Evolutionary conservation across 2,329 filamentous ascomycete species (phyloP), one percentile per base, ranked within the genome.

Genomic region (Stromatinia cepivora): DNA sequence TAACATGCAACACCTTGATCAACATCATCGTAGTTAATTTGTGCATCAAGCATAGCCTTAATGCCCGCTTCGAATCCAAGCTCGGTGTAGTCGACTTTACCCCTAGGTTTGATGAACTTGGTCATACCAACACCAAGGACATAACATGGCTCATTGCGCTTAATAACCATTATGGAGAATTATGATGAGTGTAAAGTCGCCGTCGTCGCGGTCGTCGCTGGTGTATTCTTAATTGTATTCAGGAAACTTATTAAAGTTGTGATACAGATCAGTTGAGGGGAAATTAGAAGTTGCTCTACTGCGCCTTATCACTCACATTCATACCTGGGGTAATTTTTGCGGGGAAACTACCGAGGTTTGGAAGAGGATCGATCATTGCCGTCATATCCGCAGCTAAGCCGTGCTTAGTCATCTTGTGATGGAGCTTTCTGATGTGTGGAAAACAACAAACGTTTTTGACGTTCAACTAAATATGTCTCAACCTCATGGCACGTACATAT

Each of bases 61-160:
- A 90, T 85, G 75, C 93, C 93, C 15, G 93, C 93, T 81, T 97
- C 94, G 80, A 94, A 97, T 69, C 94, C 94, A 34, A 97, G 88
- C 79, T 97, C 94, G 10, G 93, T 93, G 82, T 97, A 97, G 83
- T 97, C 93, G 73, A 97, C 92, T 80, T 94, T 94, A 79, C 93
- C 92, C 69, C 94, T 88, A 54, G 94, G 94, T 84, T 97, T 97
- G 87, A 97, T 94, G 87, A 98, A 98, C 82, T 97, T 97, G 82
- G 94, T 98, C 92, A 98, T 95, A 83, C 94, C 94, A 75, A 98
- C 95, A 84, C 94, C 94, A 71, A 98, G 88, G 79, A 98, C 92
- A 85, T 98, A 98, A 84, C 84, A 84, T 70, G 85, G 84, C 34
- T 72, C 67, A 31, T 72, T 75, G 78, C 70, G 74, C 66, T 74